Conservation (phyloP, 164 flowering plant species). For the Vitis riparia region DNA sequence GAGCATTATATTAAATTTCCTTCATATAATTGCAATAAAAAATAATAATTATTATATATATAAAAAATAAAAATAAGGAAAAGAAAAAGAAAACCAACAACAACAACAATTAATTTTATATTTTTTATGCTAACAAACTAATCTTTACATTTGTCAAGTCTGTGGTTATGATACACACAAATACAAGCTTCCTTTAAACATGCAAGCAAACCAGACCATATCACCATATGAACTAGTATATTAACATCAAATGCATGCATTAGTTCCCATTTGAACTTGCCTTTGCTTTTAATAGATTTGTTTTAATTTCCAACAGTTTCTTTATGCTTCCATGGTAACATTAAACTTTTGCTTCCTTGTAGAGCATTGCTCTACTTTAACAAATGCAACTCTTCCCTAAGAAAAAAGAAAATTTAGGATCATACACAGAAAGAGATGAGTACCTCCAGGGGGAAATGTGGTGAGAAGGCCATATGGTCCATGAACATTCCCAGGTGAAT, state of each 20-base stretch:
- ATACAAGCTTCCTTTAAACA: neutral
- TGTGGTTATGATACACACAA: neutral
- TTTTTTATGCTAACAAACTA: too few relatives aligned
- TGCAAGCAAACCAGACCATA: neutral
- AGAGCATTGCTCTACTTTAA: neutral
- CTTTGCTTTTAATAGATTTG: neutral
- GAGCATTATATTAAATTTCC: too few relatives aligned
- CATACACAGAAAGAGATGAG: conserved; percentile 10
- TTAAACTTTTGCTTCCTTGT: too few relatives aligned
- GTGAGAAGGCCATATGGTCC: conserved; percentile 34
- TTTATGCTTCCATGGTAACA: too few relatives aligned
- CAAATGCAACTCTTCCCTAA: neutral
- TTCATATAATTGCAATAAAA: too few relatives aligned
- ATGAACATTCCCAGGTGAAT: conserved; percentile 26
- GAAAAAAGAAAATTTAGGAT: neutral
- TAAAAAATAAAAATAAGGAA: too few relatives aligned
- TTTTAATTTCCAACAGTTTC: too few relatives aligned
- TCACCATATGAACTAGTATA: neutral
- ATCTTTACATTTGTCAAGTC: neutral
- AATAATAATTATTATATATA: too few relatives aligned
- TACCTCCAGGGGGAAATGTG: conserved; percentile 40
- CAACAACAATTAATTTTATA: too few relatives aligned
- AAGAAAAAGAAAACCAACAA: too few relatives aligned
- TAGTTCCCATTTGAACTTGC: neutral
- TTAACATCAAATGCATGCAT: neutral